Evolutionary conservation across 805 yeast species (phyloP).

Genomic region (Candida incommunis): DNA sequence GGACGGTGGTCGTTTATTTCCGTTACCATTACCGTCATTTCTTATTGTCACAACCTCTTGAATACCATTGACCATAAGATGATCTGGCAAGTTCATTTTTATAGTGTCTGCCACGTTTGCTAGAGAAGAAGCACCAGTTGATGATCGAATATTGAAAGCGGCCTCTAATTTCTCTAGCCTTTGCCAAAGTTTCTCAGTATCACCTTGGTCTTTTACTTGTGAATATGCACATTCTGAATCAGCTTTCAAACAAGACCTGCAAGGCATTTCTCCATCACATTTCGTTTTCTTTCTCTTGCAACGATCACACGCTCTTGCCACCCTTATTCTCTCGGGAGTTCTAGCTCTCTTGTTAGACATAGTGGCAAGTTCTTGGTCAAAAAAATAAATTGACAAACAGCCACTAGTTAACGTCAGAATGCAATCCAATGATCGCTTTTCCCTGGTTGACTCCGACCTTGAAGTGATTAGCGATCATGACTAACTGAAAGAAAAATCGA

Average conservation of each 20-base stretch:
- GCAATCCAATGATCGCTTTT: too few relatives aligned
- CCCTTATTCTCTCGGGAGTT: conserved; percentile 22
- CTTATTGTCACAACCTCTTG: too few relatives aligned
- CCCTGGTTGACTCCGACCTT: too few relatives aligned
- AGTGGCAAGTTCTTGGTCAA: too few relatives aligned
- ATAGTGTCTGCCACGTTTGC: too few relatives aligned
- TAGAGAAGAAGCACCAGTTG: neutral
- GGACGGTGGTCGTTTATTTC: neutral
- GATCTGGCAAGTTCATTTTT: neutral
- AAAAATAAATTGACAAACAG: too few relatives aligned
- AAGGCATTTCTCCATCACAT: conserved; percentile 41
- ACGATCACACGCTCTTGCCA: conserved; percentile 39
- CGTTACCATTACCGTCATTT: neutral
- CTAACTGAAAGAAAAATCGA: too few relatives aligned
- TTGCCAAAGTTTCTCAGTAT: conserved; percentile 5
- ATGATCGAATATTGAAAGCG: neutral
- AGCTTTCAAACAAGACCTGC: conserved; percentile 31
- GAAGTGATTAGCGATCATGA: too few relatives aligned
- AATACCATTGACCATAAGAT: neutral
- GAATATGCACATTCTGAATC: conserved; percentile 12
- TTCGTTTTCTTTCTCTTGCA: conserved; percentile 43
- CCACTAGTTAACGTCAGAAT: too few relatives aligned
- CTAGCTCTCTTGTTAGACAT: neutral
- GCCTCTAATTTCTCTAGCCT: conserved; percentile 3
- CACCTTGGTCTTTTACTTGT: conserved; percentile 2